Percentiles rank a stretch among this genome's conserved stretches.
These are phyloP conservation scores for Caryopteris hybrid DNA, from an alignment of 305 asterid species.

Conservation along the genomic window DNA sequence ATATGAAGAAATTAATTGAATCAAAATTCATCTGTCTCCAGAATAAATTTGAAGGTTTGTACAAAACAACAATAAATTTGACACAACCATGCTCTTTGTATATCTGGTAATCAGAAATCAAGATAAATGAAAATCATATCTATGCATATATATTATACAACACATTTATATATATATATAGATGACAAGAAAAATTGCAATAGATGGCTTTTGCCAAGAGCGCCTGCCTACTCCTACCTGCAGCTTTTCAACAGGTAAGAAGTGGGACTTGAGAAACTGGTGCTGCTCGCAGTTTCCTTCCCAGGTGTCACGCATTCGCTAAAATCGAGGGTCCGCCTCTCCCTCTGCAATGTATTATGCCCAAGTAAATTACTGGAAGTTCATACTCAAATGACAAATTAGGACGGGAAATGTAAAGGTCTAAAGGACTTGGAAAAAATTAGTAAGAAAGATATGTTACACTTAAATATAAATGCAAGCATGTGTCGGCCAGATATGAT, in stretches of 20 bases:
- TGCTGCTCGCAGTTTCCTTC: slow-evolving; percentile 40
- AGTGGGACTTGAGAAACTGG: slow-evolving; percentile 54
- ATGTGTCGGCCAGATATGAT: no score
- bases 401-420: no score
- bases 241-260: slow-evolving; percentile 76
- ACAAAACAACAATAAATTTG: slow-evolving; percentile 8
- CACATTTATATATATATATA: slow-evolving; percentile 10
- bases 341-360: slow-evolving; percentile 43
- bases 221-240: slow-evolving; percentile 40
- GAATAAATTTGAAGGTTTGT: slow-evolving; percentile 5
- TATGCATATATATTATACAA: slow-evolving; percentile 13
- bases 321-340: slow-evolving; percentile 86
- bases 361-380: not conserved
- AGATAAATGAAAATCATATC: slow-evolving; percentile 17
- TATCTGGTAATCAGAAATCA: not conserved
- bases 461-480: no score
- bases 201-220: no score
- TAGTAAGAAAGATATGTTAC: no score
- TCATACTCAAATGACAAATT: not conserved
- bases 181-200: no score
- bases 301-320: slow-evolving; percentile 89
- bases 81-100: not conserved
- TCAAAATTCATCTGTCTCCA: not conserved
- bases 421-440: no score
- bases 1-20: not conserved